Evolutionary conservation across 495 filamentous ascomycete species (phyloP).

Genomic region (Neurospora sublineolata): DNA sequence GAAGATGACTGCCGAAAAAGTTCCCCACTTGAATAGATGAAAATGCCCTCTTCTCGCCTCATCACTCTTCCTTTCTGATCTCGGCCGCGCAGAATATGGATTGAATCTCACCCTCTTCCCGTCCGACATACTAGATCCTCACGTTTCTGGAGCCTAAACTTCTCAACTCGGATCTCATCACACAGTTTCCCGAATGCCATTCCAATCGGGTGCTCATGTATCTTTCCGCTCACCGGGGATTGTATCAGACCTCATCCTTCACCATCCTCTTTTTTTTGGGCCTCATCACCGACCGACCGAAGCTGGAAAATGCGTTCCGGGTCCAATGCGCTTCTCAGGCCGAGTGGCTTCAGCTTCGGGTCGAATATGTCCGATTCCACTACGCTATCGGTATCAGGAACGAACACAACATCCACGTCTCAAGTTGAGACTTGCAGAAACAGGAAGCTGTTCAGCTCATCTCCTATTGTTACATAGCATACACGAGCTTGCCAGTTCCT

Average conservation of each 20-base stretch:
- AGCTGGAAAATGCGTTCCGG: neutral
- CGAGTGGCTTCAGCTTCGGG: neutral
- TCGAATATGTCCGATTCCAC: neutral
- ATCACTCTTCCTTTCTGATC: neutral
- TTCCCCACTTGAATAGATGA: conserved; percentile 11
- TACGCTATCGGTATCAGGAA: neutral
- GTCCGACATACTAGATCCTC: neutral
- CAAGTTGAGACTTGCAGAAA: neutral
- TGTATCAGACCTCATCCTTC: neutral
- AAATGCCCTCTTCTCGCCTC: neutral
- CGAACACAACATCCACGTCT: neutral
- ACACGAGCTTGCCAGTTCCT: neutral
- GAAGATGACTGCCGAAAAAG: conserved; percentile 12
- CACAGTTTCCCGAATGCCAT: neutral
- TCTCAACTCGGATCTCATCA: neutral
- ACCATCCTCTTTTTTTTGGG: neutral
- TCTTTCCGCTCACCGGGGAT: neutral
- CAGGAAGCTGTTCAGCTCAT: neutral
- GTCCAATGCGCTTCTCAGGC: neutral
- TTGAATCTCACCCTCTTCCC: neutral
- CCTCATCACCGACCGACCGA: neutral
- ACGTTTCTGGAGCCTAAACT: neutral
- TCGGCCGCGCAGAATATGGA: neutral
- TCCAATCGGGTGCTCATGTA: neutral
- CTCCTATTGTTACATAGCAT: neutral